These are phyloP conservation scores for Mycena venus DNA, from an alignment of 768 basidiomycete species.

Conservation along the genomic window DNA sequence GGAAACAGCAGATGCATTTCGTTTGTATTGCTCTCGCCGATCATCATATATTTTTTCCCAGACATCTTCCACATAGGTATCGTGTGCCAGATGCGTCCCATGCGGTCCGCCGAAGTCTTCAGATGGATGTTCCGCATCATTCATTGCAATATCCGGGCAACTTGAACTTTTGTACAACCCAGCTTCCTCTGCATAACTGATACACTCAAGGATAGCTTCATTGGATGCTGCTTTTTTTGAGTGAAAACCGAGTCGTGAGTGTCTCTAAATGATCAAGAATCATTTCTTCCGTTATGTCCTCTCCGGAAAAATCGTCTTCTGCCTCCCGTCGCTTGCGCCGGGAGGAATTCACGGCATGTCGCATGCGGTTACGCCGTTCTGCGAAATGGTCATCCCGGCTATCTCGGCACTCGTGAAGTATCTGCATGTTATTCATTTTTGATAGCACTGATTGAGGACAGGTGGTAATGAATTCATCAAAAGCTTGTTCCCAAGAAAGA, in stretches of 20 bases:
- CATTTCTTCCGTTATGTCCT: neutral
- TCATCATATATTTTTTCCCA: slow-evolving; percentile 4
- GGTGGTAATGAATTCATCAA: neutral
- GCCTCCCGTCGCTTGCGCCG: neutral
- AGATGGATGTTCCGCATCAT: no score
- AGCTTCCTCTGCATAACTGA: neutral
- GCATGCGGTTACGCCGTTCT: neutral
- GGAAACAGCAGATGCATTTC: neutral
- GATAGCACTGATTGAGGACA: neutral
- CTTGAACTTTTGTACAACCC: neutral
- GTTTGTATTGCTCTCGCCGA: neutral
- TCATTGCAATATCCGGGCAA: neutral
- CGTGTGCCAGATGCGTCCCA: neutral
- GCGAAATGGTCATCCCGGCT: no score
- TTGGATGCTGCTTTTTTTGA: neutral
- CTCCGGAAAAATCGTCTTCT: neutral
- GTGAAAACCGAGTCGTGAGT: neutral
- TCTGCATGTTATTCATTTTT: neutral
- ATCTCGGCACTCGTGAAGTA: no score
- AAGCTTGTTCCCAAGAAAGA: neutral
- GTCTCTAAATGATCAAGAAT: no score
- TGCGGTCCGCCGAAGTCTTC: no score
- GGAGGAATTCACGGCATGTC: neutral
- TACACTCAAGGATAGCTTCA: neutral
- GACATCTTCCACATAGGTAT: neutral